A percentile compares a stretch with the other conserved stretches of the same genome.
These are phyloP conservation scores for Pigoraptor vietnamica DNA, from an alignment of 78 protist species.

Conservation along the genomic window DNA sequence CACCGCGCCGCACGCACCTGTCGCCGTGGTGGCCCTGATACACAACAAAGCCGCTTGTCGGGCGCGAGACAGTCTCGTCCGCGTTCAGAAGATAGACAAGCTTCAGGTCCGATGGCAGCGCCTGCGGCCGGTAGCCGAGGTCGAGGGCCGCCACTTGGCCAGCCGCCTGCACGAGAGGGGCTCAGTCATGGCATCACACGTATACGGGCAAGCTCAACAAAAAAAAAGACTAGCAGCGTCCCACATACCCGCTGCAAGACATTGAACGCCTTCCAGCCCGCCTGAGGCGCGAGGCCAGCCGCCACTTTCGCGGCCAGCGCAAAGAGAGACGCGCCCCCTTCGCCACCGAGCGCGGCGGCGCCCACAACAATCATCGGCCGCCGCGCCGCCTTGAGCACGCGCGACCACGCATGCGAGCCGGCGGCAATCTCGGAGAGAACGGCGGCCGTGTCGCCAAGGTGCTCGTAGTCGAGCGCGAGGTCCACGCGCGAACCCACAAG, in stretches of 20 bases:
- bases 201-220: too few species aligned
- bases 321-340: background rate
- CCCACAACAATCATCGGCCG: slow-evolving; percentile 49
- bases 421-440: background rate
- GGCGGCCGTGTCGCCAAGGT: slow-evolving; percentile 24
- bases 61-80: slow-evolving; percentile 13
- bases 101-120: background rate
- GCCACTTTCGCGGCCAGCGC: background rate
- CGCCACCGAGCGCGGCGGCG: slow-evolving; percentile 1
- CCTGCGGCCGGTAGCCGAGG: slow-evolving; percentile 36
- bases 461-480: slow-evolving; percentile 26
- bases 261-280: background rate
- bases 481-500: slow-evolving; percentile 17
- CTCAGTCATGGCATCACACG: background rate
- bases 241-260: slow-evolving; percentile 23
- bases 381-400: slow-evolving; percentile 13
- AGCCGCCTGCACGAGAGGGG: slow-evolving; percentile 8
- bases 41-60: background rate
- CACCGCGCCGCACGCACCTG: background rate
- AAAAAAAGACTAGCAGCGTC: background rate
- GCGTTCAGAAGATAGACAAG: slow-evolving; percentile 43
- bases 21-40: slow-evolving; percentile 42
- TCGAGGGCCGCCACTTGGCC: slow-evolving; percentile 53
- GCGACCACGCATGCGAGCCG: slow-evolving; percentile 2
- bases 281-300: background rate